Base-by-base conservation (phyloP, 305 asterid genomes). In the Nicotiana rustica region DNA sequence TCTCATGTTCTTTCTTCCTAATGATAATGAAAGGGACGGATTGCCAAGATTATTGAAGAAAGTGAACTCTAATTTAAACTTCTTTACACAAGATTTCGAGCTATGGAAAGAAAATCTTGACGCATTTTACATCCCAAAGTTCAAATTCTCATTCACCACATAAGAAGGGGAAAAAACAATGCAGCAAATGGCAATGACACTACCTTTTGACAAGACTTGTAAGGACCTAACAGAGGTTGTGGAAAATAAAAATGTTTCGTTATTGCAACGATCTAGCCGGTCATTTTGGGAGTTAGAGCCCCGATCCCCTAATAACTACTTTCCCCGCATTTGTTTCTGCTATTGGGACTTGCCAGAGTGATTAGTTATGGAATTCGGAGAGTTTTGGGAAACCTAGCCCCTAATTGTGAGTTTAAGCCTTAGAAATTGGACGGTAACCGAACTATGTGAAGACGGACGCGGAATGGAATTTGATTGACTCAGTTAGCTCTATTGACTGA, bases 181-280 rank as follows among this genome's bases (percentile, higher is more conserved):
- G 44, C 84, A 91, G 85, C 81, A 65, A 64, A 80, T 83, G 49
- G 97, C 96, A 8, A 57, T 93, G 60, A 88, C 83, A 79, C 89
- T 84, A 36, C 96, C 95, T 41, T 94, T 92, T 60, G 73, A 86
- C 10, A 6, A 5, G n/a, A 15, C 21, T n/a, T 3, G 94, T 81
- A 0, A 89, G 65, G 97, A 90, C 77, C 89, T 93, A 41, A 85
- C 91, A 0, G 93, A 91, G 87, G 91, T 91, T 88, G 92, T 92
- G 18, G 93, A 93, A 29, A 85, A 90, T 17, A 13, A 18, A 3
- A 56, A 35, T 35, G 19, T 35, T 35, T 35, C 5, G 4, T 35
- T 35, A 4, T 35, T n/a, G 85, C 12, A 25, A 25, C 29, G 29
- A 25, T 25, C 29, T 25, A 0, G 29, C 29, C 29, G 29, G 29